phyloP scores from a whole-genome alignment of 1,284 basidiomycete species.

The Ceratobasidium sp. region DNA sequence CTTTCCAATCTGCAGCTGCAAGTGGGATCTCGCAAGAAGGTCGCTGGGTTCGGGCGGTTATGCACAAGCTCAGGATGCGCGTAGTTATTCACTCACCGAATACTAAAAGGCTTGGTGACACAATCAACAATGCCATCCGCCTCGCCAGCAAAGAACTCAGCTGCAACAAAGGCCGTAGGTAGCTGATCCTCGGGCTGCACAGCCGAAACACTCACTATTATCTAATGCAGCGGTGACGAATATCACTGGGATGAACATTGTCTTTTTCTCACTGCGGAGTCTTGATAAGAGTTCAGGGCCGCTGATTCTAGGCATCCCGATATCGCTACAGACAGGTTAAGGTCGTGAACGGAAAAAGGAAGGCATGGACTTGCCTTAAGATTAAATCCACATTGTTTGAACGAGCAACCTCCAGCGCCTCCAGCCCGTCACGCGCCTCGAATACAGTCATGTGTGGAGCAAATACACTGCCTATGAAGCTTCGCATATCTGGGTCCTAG shows the following conservation, averaged over 20 bases:
- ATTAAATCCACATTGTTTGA: slow-evolving; percentile 18
- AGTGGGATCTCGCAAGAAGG: slow-evolving; percentile 59
- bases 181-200: too few relatives aligned
- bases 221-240: slow-evolving; percentile 53
- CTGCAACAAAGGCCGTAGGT: neutral
- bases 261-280: slow-evolving; percentile 27
- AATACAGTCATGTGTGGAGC: slow-evolving; percentile 45
- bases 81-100: too few relatives aligned
- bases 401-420: slow-evolving; percentile 9
- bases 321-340: slow-evolving; percentile 19
- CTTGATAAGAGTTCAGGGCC: slow-evolving; percentile 21
- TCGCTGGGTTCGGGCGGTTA: slow-evolving; percentile 51
- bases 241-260: slow-evolving; percentile 54
- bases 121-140: slow-evolving; percentile 58
- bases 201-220: neutral
- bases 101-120: slow-evolving; percentile 55
- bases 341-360: neutral
- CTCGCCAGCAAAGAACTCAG: slow-evolving; percentile 5
- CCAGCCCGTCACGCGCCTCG: slow-evolving; percentile 25
- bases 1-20: slow-evolving; percentile 55
- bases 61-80: too few relatives aligned
- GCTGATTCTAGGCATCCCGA: slow-evolving; percentile 35
- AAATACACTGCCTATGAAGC: slow-evolving; percentile 51
- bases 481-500: slow-evolving; percentile 40
- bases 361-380: neutral